phyloP scores from a whole-genome alignment of 2,329 filamentous ascomycete species.

The Monilinia fructicola region DNA sequence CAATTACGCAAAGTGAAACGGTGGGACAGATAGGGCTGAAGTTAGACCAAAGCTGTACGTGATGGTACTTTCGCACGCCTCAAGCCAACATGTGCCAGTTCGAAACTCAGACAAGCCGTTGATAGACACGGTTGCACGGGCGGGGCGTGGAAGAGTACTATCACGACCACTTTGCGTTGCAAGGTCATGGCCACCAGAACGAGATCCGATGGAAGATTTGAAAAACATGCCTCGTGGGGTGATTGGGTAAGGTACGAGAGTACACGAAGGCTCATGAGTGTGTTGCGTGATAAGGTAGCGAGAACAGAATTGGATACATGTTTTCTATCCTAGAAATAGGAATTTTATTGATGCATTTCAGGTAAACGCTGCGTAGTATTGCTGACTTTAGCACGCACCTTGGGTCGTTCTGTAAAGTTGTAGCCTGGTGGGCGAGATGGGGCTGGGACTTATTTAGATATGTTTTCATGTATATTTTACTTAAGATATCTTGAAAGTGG shows the following conservation, averaged over 20 bases:
- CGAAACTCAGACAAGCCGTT: neutral
- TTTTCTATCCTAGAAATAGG: neutral
- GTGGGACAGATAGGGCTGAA: neutral
- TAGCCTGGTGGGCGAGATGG: neutral
- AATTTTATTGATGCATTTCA: neutral
- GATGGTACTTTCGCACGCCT: neutral
- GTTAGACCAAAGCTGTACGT: too few relatives aligned
- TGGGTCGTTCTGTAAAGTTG: neutral
- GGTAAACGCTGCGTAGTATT: neutral
- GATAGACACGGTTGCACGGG: neutral
- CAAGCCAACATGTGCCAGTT: neutral
- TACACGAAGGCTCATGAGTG: neutral
- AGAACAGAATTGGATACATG: neutral
- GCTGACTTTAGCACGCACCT: neutral
- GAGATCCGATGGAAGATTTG: neutral
- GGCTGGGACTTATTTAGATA: neutral
- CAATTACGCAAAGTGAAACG: neutral
- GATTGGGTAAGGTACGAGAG: conserved; percentile 15
- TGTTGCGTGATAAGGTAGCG: conserved; percentile 12
- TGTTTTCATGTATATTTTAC: neutral
- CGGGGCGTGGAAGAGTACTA: neutral
- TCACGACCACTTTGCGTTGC: conserved; percentile 1
- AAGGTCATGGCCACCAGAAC: neutral
- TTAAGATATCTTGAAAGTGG: neutral
- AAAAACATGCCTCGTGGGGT: neutral